A percentile compares a stretch with the other conserved stretches of the same genome.
phyloP scores from a whole-genome alignment of 2,329 filamentous ascomycete species.

The Trichophyton rubrum region DNA sequence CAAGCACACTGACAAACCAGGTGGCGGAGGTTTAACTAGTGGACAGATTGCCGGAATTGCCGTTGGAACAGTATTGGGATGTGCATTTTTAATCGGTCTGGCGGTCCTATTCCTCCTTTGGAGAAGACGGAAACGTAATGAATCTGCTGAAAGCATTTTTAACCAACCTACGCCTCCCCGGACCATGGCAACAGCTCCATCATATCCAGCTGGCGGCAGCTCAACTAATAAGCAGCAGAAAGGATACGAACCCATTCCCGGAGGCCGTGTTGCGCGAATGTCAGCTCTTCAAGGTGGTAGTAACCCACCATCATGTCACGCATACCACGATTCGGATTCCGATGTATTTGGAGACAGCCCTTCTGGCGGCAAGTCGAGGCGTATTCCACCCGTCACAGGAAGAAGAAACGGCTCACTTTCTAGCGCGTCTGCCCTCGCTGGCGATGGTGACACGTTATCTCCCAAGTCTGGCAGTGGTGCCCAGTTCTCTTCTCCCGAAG shows the following conservation, averaged over 20 bases:
- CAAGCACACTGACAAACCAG: conserved; percentile 22
- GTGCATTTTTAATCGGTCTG: conserved; percentile 55
- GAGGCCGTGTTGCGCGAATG: conserved; percentile 88
- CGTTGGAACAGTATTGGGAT: conserved; percentile 62
- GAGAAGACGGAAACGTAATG: conserved; percentile 46
- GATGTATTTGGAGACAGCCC: conserved; percentile 62
- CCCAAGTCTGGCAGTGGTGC: conserved; percentile 54
- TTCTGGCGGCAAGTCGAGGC: conserved; percentile 46
- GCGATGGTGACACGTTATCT: conserved; percentile 53
- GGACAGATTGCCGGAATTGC: conserved; percentile 73
- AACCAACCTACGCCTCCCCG: conserved; percentile 71
- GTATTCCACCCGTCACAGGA: conserved; percentile 33
- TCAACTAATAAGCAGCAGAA: conserved; percentile 23
- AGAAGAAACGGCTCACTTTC: conserved; percentile 82
- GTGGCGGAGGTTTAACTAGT: conserved; percentile 31
- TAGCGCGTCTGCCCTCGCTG: conserved; percentile 62
- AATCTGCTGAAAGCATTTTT: conserved; percentile 57
- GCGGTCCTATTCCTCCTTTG: conserved; percentile 43
- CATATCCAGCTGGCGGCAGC: conserved; percentile 27
- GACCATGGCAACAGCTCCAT: conserved; percentile 30
- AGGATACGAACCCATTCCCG: conserved; percentile 65
- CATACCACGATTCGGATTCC: conserved; percentile 46
- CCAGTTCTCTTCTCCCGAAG: conserved; percentile 73
- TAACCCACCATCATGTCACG: conserved; percentile 46
- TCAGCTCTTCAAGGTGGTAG: conserved; percentile 67